phyloP scores from a whole-genome alignment of 2,329 filamentous ascomycete genomes.

The Eutypa lata region DNA sequence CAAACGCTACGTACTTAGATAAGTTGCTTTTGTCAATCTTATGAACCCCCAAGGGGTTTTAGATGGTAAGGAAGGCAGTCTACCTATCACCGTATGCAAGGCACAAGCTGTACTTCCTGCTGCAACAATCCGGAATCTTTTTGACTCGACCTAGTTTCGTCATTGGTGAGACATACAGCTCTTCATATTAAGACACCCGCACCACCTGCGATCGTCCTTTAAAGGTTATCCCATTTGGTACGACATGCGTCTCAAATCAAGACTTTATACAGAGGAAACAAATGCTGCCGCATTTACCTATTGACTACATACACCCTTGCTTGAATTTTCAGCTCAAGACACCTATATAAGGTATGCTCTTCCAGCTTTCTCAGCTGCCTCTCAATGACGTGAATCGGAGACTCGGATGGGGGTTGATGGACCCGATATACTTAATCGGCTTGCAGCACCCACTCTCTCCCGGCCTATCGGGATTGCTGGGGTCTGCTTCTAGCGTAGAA shows the following conservation, averaged over 20 bases:
- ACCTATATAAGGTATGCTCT: too few species aligned
- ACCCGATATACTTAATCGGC: neutral
- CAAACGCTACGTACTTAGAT: too few species aligned
- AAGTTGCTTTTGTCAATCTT: neutral
- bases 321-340: too few species aligned
- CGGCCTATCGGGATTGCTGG: neutral
- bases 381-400: neutral
- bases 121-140: neutral
- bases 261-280: too few species aligned
- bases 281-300: too few species aligned
- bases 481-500: neutral
- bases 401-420: neutral
- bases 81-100: neutral
- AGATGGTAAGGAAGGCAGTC: neutral
- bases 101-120: neutral
- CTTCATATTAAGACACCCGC: neutral
- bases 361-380: neutral
- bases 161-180: neutral
- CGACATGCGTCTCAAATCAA: neutral
- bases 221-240: neutral
- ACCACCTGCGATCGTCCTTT: neutral
- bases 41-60: neutral
- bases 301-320: too few species aligned
- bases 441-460: neutral
- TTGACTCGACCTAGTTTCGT: neutral